A percentile compares a stretch with the other conserved stretches of the same genome.
phyloP scores from a whole-genome alignment of 2,329 filamentous ascomycete genomes.

The Periconia macrospinosa region DNA sequence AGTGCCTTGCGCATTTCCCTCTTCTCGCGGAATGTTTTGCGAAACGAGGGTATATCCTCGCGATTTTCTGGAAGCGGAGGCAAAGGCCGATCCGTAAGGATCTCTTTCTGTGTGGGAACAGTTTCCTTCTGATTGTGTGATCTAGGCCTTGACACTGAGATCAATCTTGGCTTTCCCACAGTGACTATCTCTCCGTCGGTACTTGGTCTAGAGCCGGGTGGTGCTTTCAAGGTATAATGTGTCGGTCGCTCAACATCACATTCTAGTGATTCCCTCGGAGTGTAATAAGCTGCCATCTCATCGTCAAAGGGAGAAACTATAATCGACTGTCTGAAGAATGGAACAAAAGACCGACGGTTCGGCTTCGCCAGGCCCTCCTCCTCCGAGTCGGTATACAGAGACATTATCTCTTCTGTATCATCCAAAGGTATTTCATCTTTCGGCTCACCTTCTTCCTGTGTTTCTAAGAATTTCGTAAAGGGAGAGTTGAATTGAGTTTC shows the following conservation, averaged over 20 bases:
- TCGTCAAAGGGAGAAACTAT: conserved; percentile 8
- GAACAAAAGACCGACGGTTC: background rate
- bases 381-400: conserved; percentile 19
- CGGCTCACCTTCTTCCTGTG: conserved; percentile 9
- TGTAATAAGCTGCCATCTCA: background rate
- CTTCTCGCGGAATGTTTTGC: conserved; percentile 2
- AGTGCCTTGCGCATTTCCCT: conserved; percentile 2
- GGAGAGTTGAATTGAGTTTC: conserved; percentile 48
- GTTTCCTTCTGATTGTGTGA: background rate
- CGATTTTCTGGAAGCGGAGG: background rate
- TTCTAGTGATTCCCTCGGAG: background rate
- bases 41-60: conserved; percentile 1
- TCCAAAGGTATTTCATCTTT: conserved; percentile 8
- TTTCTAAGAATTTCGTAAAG: conserved; percentile 47
- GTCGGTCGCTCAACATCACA: background rate
- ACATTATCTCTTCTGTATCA: conserved; percentile 20
- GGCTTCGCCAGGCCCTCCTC: background rate
- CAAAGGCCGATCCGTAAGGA: background rate
- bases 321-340: conserved; percentile 10
- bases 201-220: background rate
- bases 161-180: background rate
- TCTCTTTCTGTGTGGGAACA: background rate
- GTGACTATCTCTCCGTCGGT: background rate
- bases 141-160: background rate
- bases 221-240: background rate